Evolutionary conservation across 208 protist genomes (phyloP).

Genomic region (Leptomonas seymouri): DNA sequence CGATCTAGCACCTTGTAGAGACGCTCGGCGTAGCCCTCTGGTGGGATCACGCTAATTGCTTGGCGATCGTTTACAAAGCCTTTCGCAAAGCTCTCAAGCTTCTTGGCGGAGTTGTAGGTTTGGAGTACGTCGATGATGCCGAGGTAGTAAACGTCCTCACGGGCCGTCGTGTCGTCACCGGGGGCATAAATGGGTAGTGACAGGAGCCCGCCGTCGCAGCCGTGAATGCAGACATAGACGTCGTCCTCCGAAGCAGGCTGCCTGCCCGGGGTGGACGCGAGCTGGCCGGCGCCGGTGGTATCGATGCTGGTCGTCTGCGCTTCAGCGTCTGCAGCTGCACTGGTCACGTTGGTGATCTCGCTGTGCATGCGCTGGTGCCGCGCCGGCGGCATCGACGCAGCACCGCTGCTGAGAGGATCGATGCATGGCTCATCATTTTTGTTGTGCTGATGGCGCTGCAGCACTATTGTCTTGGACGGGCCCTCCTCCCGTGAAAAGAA

Average conservation of each 20-base stretch:
- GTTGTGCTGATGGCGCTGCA: slow-evolving; percentile 26
- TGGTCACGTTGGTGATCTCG: slow-evolving; percentile 25
- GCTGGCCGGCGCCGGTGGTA: background rate
- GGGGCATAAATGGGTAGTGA: slow-evolving; percentile 76
- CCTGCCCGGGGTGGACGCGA: background rate
- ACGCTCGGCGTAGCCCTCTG: slow-evolving; percentile 80
- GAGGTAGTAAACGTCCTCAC: slow-evolving; percentile 92
- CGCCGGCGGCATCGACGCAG: background rate
- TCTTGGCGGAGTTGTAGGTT: slow-evolving; percentile 87
- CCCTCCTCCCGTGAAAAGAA: slow-evolving; percentile 69
- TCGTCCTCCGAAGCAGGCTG: slow-evolving; percentile 34
- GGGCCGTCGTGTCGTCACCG: slow-evolving; percentile 67
- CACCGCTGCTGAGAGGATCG: slow-evolving; percentile 14
- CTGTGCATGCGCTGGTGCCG: slow-evolving; percentile 4
- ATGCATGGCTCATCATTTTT: slow-evolving; percentile 10
- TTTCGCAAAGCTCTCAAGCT: slow-evolving; percentile 89
- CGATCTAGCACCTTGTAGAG: slow-evolving; percentile 80
- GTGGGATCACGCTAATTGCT: slow-evolving; percentile 88
- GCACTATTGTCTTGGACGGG: slow-evolving; percentile 63
- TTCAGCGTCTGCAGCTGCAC: slow-evolving; percentile 16
- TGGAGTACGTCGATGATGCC: slow-evolving; percentile 95
- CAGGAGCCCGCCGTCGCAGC: slow-evolving; percentile 82
- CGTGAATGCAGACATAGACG: slow-evolving; percentile 65
- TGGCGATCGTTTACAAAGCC: slow-evolving; percentile 65
- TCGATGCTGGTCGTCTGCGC: slow-evolving; percentile 22